Evolutionary conservation across 2,329 filamentous ascomycete genomes (phyloP).

Genomic region (Diplodia sapinea): DNA sequence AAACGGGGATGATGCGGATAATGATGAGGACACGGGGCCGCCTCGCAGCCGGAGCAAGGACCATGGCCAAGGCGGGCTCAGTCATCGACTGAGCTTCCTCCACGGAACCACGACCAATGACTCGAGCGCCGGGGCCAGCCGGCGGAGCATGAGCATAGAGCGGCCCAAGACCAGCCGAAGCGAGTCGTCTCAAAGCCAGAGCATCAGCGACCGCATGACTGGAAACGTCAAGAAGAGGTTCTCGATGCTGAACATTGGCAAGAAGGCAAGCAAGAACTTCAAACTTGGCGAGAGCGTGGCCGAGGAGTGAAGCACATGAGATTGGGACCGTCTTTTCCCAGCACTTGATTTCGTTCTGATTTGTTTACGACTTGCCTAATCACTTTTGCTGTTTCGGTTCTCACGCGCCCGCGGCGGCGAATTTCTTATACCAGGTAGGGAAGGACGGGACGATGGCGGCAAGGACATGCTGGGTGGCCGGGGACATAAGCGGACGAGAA

Average conservation of each 20-base stretch:
- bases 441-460: conserved; percentile 4
- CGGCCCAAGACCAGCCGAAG: conserved; percentile 35
- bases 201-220: conserved; percentile 48
- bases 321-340: background rate
- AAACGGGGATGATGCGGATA: background rate
- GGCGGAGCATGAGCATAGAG: conserved; percentile 35
- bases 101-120: conserved; percentile 33
- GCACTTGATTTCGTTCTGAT: conserved; percentile 14
- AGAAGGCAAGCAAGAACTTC: conserved; percentile 66
- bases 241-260: conserved; percentile 76
- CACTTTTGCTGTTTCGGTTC: conserved; percentile 11
- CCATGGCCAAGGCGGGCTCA: conserved; percentile 16
- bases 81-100: conserved; percentile 41
- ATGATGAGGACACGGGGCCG: conserved; percentile 26
- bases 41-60: conserved; percentile 44
- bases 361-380: conserved; percentile 26
- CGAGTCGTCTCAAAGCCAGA: conserved; percentile 47
- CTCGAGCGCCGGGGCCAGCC: conserved; percentile 30
- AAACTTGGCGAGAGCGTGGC: conserved; percentile 33
- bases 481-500: conserved; percentile 9
- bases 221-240: conserved; percentile 75
- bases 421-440: conserved; percentile 18
- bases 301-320: conserved; percentile 32
- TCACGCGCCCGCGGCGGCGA: conserved; percentile 13
- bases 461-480: background rate